Evolutionary conservation across 192 early-diverging fungal species (phyloP).

Genomic region (Entomortierella parvispora): DNA sequence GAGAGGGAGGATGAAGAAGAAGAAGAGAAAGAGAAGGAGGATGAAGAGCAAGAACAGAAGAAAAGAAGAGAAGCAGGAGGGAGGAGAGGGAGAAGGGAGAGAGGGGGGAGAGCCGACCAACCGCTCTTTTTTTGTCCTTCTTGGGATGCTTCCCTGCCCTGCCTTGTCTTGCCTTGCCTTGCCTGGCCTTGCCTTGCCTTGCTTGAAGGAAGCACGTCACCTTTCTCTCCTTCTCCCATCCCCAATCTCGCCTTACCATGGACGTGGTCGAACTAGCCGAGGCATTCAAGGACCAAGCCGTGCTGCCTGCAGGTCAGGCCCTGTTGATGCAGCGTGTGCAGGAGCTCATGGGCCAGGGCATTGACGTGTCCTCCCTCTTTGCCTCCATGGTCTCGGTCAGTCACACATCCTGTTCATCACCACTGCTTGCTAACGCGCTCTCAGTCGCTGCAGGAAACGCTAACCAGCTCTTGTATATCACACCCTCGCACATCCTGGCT

Average conservation of each 20-base stretch:
- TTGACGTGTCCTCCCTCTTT: conserved; percentile 55
- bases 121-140: too few relatives aligned
- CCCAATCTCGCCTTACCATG: conserved; percentile 8
- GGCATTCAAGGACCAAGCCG: conserved; percentile 39
- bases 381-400: conserved; percentile 49
- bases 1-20: too few relatives aligned
- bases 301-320: conserved; percentile 14
- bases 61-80: too few relatives aligned
- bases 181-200: too few relatives aligned
- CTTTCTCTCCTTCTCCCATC: background rate
- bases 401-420: background rate
- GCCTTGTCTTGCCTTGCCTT: too few relatives aligned
- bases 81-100: too few relatives aligned
- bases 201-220: too few relatives aligned
- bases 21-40: too few relatives aligned
- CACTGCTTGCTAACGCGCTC: background rate
- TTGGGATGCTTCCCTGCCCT: too few relatives aligned
- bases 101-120: too few relatives aligned
- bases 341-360: conserved; percentile 50
- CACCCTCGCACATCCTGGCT: too few relatives aligned
- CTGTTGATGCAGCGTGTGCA: conserved; percentile 42
- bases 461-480: background rate
- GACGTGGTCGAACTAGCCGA: conserved; percentile 43
- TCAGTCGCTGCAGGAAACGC: background rate
- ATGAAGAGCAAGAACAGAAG: too few relatives aligned